A percentile compares a stretch with the other conserved stretches of the same genome.
phyloP scores from a whole-genome alignment of 352 stramenopile genomes.

The Globisporangium nodosum region DNA sequence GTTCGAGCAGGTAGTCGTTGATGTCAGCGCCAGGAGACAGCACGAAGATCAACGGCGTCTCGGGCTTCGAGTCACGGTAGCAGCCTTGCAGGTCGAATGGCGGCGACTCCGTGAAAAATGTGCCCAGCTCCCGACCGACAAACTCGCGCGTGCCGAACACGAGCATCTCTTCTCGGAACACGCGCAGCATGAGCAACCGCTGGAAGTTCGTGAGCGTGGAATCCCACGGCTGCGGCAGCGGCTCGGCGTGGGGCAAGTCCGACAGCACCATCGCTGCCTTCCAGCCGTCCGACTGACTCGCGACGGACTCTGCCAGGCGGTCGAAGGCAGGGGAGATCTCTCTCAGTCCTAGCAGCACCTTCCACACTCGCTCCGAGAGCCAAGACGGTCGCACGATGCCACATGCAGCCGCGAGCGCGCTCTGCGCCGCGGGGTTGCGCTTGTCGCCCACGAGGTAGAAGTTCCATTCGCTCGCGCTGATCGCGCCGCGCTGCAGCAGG shows the following conservation, averaged over 20 bases:
- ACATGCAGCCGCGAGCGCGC: constrained; percentile 23
- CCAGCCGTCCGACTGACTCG: constrained; percentile 51
- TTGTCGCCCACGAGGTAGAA: constrained; percentile 89
- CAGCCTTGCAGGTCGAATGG: constrained; percentile 90
- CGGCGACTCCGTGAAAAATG: constrained; percentile 87
- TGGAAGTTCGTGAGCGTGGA: constrained; percentile 82
- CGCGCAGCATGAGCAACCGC: constrained; percentile 85
- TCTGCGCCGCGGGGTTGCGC: constrained; percentile 46
- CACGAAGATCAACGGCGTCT: constrained; percentile 93
- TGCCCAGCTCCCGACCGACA: constrained; percentile 70
- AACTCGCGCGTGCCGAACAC: constrained; percentile 87
- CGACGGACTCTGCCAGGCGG: constrained; percentile 39
- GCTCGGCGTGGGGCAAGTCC: constrained; percentile 69
- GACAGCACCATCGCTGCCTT: constrained; percentile 69
- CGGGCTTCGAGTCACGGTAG: constrained; percentile 89
- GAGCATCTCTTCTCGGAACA: constrained; percentile 89
- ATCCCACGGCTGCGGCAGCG: constrained; percentile 67
- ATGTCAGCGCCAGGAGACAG: constrained; percentile 91
- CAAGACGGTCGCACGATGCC: constrained; percentile 42
- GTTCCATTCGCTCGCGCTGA: constrained; percentile 75
- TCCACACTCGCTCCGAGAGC: constrained; percentile 81
- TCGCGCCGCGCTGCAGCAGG: constrained; percentile 62
- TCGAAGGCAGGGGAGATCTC: constrained; percentile 55
- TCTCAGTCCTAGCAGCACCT: constrained; percentile 56
- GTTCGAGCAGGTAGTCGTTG: constrained; percentile 90